Percentiles rank a stretch among this genome's conserved stretches.
phyloP scores from a whole-genome alignment of 208 protist genomes.

The Trypanosoma boissoni region DNA sequence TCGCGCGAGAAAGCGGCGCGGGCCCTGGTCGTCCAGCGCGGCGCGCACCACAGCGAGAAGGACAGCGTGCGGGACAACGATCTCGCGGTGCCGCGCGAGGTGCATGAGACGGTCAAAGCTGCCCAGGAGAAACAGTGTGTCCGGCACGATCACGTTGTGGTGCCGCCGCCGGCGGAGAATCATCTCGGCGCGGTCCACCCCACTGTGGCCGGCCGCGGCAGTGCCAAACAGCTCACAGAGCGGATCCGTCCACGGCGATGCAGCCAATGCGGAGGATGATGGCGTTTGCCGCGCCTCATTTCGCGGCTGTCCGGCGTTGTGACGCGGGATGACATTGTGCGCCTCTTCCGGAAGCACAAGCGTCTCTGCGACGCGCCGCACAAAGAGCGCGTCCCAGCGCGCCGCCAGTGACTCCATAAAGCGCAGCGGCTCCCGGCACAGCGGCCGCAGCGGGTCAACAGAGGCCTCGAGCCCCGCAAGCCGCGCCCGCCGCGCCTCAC shows the following conservation, averaged over 20 bases:
- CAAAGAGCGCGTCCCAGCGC: conserved; percentile 60
- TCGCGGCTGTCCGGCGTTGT: too few species aligned
- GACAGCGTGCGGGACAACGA: conserved; percentile 73
- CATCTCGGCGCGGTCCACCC: conserved; percentile 30
- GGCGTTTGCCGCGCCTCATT: too few species aligned
- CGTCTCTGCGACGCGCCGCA: conserved; percentile 46
- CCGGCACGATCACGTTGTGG: conserved; percentile 71
- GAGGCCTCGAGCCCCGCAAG: conserved; percentile 35
- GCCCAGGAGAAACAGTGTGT: conserved; percentile 46
- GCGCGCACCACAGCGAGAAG: conserved; percentile 52
- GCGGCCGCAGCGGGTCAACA: conserved; percentile 31
- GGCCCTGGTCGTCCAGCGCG: conserved; percentile 30
- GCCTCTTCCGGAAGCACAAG: conserved; percentile 58
- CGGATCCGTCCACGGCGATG: conserved; percentile 16
- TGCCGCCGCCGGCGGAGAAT: conserved; percentile 46
- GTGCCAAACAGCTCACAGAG: conserved; percentile 18
- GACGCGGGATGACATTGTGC: conserved; percentile 52
- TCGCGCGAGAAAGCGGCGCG: conserved; percentile 61
- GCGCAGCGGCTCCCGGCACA: conserved; percentile 40
- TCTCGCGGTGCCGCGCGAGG: conserved; percentile 64
- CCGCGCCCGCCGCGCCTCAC: conserved; percentile 27
- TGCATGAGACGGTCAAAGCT: conserved; percentile 62
- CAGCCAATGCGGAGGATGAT: too few species aligned
- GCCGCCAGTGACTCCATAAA: conserved; percentile 47
- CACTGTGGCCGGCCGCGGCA: neutral